Evolutionary conservation across 768 basidiomycete genomes (phyloP).

Genomic region (Cantharellus cinnabarinus): DNA sequence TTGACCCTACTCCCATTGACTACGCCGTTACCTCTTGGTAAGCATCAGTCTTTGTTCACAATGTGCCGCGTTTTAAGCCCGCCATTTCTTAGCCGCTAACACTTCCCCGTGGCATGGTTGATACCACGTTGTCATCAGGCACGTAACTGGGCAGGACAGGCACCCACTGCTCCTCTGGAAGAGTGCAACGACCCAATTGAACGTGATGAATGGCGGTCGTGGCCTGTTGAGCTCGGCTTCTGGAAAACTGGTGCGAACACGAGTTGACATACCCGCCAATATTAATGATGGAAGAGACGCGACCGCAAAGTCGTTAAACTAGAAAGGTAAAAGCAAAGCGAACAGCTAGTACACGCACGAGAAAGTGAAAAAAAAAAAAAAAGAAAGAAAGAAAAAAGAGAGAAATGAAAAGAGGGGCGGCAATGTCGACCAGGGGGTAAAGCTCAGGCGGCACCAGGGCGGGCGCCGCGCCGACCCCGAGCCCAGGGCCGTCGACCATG

Average conservation of each 20-base stretch:
- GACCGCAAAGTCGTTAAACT: no score
- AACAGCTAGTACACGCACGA: no score
- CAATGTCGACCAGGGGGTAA: no score
- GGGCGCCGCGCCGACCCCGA: no score
- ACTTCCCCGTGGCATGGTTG: not conserved
- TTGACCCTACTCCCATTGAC: slow-evolving; percentile 8
- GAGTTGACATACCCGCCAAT: not conserved
- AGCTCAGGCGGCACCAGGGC: no score
- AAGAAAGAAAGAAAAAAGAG: no score
- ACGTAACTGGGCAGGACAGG: slow-evolving; percentile 3
- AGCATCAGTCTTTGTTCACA: not conserved
- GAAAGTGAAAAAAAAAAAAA: no score
- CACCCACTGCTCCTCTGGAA: slow-evolving; percentile 1
- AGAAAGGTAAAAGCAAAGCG: no score
- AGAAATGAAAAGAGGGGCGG: no score
- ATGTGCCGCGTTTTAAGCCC: not conserved
- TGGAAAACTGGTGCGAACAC: not conserved
- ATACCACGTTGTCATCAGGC: slow-evolving; percentile 2
- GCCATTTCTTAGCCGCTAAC: not conserved
- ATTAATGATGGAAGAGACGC: not conserved
- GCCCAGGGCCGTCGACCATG: no score
- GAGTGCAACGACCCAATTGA: slow-evolving; percentile 2
- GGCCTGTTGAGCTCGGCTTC: not conserved
- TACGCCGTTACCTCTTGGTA: slow-evolving; percentile 6
- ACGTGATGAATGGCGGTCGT: slow-evolving; percentile 1